Evolutionary conservation across 1,284 basidiomycete genomes (phyloP).

Genomic region (Boletus sp.): DNA sequence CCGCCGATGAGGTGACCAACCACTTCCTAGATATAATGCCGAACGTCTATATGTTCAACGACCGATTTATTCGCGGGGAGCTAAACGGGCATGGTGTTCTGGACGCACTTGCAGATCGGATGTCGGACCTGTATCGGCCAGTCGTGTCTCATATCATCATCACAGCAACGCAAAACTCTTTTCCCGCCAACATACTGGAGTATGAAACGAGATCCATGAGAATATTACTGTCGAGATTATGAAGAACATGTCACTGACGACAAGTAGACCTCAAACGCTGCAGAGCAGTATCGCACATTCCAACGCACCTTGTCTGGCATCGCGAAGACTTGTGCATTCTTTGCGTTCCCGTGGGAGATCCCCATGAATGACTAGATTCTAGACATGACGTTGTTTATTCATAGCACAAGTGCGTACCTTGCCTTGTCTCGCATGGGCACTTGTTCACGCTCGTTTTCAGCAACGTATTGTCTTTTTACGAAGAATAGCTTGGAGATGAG

Average conservation of each 20-base stretch:
- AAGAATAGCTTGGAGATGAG: slow-evolving; percentile 37
- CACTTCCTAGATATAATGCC: slow-evolving; percentile 16
- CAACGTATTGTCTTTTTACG: too few species aligned
- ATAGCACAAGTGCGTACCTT: slow-evolving; percentile 33
- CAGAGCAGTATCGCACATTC: slow-evolving; percentile 28
- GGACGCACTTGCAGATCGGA: slow-evolving; percentile 29
- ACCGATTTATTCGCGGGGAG: slow-evolving; percentile 20
- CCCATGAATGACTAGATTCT: too few species aligned
- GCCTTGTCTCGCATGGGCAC: not conserved
- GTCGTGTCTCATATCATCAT: slow-evolving; percentile 28
- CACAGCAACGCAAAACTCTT: slow-evolving; percentile 26
- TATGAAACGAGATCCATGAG: slow-evolving; percentile 26
- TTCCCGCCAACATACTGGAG: slow-evolving; percentile 30
- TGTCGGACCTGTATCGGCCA: slow-evolving; percentile 15
- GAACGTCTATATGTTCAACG: slow-evolving; percentile 26
- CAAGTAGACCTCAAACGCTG: slow-evolving; percentile 17
- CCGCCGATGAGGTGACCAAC: slow-evolving; percentile 29
- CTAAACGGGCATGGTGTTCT: slow-evolving; percentile 24
- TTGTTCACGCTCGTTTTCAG: slow-evolving; percentile 19
- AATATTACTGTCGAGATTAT: not conserved
- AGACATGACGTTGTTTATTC: slow-evolving; percentile 29
- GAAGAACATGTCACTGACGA: not conserved
- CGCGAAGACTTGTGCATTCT: slow-evolving; percentile 27
- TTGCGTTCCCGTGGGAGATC: slow-evolving; percentile 35
- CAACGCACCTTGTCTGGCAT: slow-evolving; percentile 31